Evolutionary conservation across 139 green algal genomes (phyloP).

Genomic region (Picochlorum sp.): DNA sequence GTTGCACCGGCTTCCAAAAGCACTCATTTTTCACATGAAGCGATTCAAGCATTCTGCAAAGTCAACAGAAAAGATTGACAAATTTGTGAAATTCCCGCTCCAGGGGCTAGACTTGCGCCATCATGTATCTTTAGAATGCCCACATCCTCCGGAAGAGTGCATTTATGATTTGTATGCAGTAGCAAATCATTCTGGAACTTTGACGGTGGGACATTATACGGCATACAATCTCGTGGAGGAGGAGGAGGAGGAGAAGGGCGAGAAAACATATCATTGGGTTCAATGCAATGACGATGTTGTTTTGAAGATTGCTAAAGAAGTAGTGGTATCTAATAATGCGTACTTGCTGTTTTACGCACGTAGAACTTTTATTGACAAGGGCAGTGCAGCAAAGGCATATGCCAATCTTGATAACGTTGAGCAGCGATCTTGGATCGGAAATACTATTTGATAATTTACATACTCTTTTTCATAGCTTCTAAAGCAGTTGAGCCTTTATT

Average conservation of each 20-base stretch:
- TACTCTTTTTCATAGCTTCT: slow-evolving; percentile 22
- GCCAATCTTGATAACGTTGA: background rate
- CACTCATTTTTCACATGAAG: slow-evolving; percentile 53
- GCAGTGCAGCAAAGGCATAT: no score
- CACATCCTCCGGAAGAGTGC: background rate
- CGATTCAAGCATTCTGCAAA: slow-evolving; percentile 35
- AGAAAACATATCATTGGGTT: slow-evolving; percentile 13
- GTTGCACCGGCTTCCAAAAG: slow-evolving; percentile 37
- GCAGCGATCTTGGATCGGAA: background rate
- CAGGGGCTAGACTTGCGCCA: slow-evolving; percentile 23
- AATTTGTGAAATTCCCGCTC: slow-evolving; percentile 39
- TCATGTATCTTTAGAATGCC: slow-evolving; percentile 23
- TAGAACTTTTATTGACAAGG: background rate
- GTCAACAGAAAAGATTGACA: slow-evolving; percentile 39
- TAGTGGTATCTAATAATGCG: slow-evolving; percentile 17
- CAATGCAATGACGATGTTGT: slow-evolving; percentile 36
- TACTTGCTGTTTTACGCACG: slow-evolving; percentile 37
- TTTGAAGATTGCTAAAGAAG: slow-evolving; percentile 1
- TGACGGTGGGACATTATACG: slow-evolving; percentile 41
- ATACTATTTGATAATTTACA: background rate
- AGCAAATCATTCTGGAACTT: slow-evolving; percentile 29
- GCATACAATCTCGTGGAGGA: slow-evolving; percentile 3
- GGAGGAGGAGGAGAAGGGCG: background rate
- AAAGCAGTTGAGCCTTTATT: slow-evolving; percentile 41
- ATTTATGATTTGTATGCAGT: slow-evolving; percentile 46